Evolutionary conservation across 1,139 yeast genomes (phyloP), one percentile per base, ranked within the genome.

Genomic region (Candida anutae): DNA sequence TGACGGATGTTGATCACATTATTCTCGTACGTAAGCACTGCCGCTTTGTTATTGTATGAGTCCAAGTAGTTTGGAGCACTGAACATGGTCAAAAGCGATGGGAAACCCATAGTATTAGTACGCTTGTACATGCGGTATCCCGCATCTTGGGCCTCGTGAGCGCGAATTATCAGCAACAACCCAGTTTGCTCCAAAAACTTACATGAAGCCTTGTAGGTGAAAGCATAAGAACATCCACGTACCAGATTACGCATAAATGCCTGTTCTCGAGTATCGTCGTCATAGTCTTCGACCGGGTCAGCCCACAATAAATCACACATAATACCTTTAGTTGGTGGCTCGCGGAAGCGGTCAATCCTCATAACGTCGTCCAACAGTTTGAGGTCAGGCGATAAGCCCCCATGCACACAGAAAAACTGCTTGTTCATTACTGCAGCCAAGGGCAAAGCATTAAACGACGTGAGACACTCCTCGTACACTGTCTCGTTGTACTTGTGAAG

Each of bases 301-400:
- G 96, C 83, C 98, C 98, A 90, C 44, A 90, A 68, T 39, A 90
- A 60, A 54, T 90, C 98, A 56, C 97, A 88, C 90, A 87, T 84
- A 32, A 90, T 57, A 0, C 98, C 98, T 37, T 78, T 74, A 3
- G 95, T 82, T 6, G 98, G 98, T 19, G 95, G 95, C 48, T 88
- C 95, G 37, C 82, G 68, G 59, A 88, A 90, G 37, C 98, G 68
- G 53, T 88, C 77, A 23, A 90, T 60, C 28, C 59, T 64, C 21
- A 69, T 64, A 26, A 90, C 58, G 48, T 88, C 96, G 30, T 77
- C 78, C 28, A 85, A 63, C 3, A 78, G 62, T 35, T 66, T 71
- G 38, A 88, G 60, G 31, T 85, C 94, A 3, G 95, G 96, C 10
- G 95, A 83, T 14, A 88, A 65, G n/a, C 97, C 97, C 30, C 97